Base-by-base conservation (phyloP, 805 yeast species). In the Lachancea kluyveri region DNA sequence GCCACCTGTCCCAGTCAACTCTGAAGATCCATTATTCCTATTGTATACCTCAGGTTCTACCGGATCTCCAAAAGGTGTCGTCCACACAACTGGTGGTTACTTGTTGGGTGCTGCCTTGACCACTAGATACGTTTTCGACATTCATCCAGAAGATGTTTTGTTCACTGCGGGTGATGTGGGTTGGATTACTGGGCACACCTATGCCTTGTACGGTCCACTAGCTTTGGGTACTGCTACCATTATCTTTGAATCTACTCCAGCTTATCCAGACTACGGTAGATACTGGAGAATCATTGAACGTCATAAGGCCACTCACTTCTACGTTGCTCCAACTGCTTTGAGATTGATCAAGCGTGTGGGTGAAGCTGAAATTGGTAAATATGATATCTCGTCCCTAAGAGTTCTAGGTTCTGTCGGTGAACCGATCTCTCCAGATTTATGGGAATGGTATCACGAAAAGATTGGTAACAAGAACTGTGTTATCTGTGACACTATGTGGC, bases 161-260 rank as follows among this genome's bases (percentile, higher is more conserved):
- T 90, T 92, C 68, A 90, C 97, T 24, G 97, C 97, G 23, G 97
- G 97, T 55, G 97, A 92, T 59, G 86, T 92, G 35, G 97, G 98
- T 57, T 92, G 98, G 97, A 92, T 92, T 58, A 92, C 98, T 11
- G 97, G 97, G 47, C 98, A 92, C 62, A 83, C 96, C 7, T 92
- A 90, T 57, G 95, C 86, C 26, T 74, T 90, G 28, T 92, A 92
- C 54, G 97, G 97, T 39, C 98, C 98, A 24, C 73, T 92, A 46
- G 64, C 77, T 18, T 59, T 78, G 20, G 98, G 97, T 62, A 84
- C 88, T 33, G 79, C 97, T 28, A 78, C 96, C 7, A 82, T 92
- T 33, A 84, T 90, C 36, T 92, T 92, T 57, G 97, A 92, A 68
- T 92, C 95, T 39, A 92, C 98, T 12, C 97, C 98, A 22, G 96